Base-by-base conservation (phyloP, 73 alveolate species). In the Paramecium pentaurelia region DNA sequence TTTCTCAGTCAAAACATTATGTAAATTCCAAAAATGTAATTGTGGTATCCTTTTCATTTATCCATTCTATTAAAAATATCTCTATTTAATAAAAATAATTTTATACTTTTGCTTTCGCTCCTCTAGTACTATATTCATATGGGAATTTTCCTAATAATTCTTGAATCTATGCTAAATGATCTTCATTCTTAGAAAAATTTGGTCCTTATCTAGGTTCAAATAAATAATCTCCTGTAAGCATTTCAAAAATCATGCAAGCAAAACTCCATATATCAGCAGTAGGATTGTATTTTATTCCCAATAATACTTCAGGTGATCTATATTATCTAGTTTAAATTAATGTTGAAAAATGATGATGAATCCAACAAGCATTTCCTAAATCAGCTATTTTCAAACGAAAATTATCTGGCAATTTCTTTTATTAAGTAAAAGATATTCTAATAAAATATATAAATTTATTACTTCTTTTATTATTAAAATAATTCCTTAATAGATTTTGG, bases 301-400 rank as follows among this genome's bases (percentile, higher is more conserved):
- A 92, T 37, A 98, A 92, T 16, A 93, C 95, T 92, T 93, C 96
- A 18, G 96, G 96, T 25, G 96, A 86, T 40, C 96, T 68, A 77
- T 93, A 93, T 58, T 77, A 44, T 58, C 99, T 80, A 37, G 99
- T 98, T 92, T 98, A 96, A 44, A 98, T 98, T 45, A 96, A 98
- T 71, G 94, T 93, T 18, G 99, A 92, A 95, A 96, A 98, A 91
- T 97, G 99, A 70, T 97, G 98, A 93, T 96, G 95, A 77, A 95
- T 96, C 97, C 97, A 98, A 85, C 99, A 97, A 8, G 99, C 99
- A 86, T 98, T 98, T 3, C 99, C 99, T 93, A 98, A 87, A 95
- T 98, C 99, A 20, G 96, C 98, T 12, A 98, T 96, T 93, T 96
- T 97, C 73, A 98, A 89, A 27, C 95, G 85, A 25, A 97, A 92